Evolutionary conservation across 371 early-diverging fungal species (phyloP), one percentile per base, ranked within the genome.

Genomic region (Mucor irregularis): DNA sequence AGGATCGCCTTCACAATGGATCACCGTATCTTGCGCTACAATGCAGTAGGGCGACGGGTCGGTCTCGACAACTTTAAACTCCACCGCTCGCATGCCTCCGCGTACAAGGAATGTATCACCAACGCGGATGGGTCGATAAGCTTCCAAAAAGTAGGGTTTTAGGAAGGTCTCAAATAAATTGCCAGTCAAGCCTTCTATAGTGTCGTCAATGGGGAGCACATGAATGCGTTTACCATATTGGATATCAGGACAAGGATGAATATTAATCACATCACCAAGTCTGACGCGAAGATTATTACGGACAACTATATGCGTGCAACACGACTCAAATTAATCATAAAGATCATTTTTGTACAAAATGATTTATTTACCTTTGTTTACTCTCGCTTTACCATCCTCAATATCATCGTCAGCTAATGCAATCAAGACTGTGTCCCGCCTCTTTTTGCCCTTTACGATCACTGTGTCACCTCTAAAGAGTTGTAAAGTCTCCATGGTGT

Each of bases 41-140:
- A 95, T 95, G 76, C 95, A 95, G 74, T 95, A 96, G 24, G 92
- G 94, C 14, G 87, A 86, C 17, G 97, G 97, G 42, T 97, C 98
- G 1, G 90, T 87, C 68, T 97, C 96, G 9, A 98, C 93, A 25
- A 99, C 93, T 82, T 99, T 99, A 85, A 99, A 99, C 76, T 99
- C 98, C 6, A 99, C 95, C 16, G 94, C 94, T 55, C 99, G 81
- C 95, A 94, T 97, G 66, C 97, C 98, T 51, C 93, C 98, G 56
- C 95, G 85, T 26, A 98, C 96, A 53, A 92, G 78, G 84, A 98
- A 99, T 38, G 88, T 72, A 76, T 97, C 96, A 16, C 97, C 99
- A 76, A 92, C 90, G 54, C 93, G 80, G 30, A 99, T 91, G 45
- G 98, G 98, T 62, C 98, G 82, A 72, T 95, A 78, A 25, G 95